A percentile compares a stretch with the other conserved stretches of the same genome.
Evolutionary conservation across 441 rosid genomes (phyloP).

Genomic region (Erodium texanum): DNA sequence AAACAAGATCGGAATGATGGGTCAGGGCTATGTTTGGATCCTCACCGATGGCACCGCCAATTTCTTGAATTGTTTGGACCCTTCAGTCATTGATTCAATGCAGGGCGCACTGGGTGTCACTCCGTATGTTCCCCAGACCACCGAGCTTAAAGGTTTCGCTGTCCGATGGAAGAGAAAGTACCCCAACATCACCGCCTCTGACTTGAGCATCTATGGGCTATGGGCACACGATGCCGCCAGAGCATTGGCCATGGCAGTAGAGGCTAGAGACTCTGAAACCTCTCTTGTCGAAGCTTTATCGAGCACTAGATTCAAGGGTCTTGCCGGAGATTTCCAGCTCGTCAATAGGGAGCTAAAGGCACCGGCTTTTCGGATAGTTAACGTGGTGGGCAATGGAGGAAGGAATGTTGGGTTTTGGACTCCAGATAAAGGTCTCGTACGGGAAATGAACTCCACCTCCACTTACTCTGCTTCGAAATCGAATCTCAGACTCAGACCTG

Average conservation of each 20-base stretch:
- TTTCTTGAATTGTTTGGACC: constrained; percentile 11
- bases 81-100: constrained; percentile 21
- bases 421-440: constrained; percentile 26
- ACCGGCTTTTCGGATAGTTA: constrained; percentile 33
- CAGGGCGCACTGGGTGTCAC: constrained; percentile 45
- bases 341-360: constrained; percentile 30
- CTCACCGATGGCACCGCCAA: constrained; percentile 35
- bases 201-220: constrained; percentile 29
- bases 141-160: constrained; percentile 19
- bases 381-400: constrained; percentile 26
- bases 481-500: constrained; percentile 20
- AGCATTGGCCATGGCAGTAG: constrained; percentile 50
- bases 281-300: too few relatives aligned
- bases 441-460: constrained; percentile 12
- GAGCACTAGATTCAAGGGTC: constrained; percentile 29
- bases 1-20: constrained; percentile 45
- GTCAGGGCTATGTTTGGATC: constrained; percentile 51
- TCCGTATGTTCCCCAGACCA: constrained; percentile 26
- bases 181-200: constrained; percentile 15
- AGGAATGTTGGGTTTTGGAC: constrained; percentile 48
- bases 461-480: background rate
- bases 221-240: constrained; percentile 49
- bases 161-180: constrained; percentile 30
- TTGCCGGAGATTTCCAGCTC: constrained; percentile 36
- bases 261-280: too few relatives aligned